Conservation (phyloP, 2,329 filamentous ascomycete genomes). For the Teratosphaeria destructans region DNA sequence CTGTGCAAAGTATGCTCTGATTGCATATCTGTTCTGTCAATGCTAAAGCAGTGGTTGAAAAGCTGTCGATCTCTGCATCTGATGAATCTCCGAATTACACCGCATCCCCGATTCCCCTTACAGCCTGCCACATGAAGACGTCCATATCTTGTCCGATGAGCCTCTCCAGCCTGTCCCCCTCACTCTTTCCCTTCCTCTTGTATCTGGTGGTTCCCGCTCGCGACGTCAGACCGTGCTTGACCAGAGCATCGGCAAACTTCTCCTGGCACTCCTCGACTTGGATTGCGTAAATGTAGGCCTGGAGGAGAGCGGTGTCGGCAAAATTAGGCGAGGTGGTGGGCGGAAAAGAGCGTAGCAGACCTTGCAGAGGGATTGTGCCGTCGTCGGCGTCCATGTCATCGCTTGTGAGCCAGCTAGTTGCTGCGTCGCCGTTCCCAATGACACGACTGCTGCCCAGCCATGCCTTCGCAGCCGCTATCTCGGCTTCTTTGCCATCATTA, state of each 20-base stretch:
- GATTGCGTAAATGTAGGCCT: not conserved
- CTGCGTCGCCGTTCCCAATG: not conserved
- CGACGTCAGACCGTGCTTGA: not conserved
- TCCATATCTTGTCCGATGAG: not conserved
- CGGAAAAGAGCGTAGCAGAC: not conserved
- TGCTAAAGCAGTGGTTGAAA: too few relatives aligned
- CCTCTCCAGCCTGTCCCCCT: too few relatives aligned
- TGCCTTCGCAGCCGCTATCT: not conserved
- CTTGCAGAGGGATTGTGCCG: not conserved
- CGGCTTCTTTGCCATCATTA: not conserved
- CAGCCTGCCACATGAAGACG: not conserved
- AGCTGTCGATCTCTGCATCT: not conserved
- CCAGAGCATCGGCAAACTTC: not conserved
- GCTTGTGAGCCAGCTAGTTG: not conserved
- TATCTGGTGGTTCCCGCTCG: not conserved
- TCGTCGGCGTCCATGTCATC: not conserved
- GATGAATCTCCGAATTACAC: not conserved
- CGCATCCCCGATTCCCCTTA: not conserved
- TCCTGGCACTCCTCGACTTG: not conserved
- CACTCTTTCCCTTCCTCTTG: too few relatives aligned
- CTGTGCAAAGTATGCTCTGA: too few relatives aligned
- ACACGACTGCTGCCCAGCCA: not conserved
- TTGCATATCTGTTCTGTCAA: too few relatives aligned
- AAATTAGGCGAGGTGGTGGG: not conserved
- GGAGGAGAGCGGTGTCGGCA: not conserved